Percentiles rank a stretch among this genome's conserved stretches.
Conservation (phyloP, 2,329 filamentous ascomycete species). For the Rutstroemia sp. region DNA sequence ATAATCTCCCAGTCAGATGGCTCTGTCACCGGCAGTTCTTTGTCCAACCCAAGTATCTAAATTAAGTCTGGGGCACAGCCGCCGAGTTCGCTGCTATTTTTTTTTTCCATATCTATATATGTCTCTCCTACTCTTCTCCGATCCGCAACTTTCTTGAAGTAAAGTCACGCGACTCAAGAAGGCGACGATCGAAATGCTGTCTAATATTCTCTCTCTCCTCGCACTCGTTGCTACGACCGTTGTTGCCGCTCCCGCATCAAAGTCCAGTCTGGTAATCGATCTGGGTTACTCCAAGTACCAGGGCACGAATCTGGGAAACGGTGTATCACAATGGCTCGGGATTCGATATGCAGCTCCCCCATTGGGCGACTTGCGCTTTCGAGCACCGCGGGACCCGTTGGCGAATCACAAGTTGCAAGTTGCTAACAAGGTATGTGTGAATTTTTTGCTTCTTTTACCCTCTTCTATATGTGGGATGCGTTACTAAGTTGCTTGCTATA, state of each 20-base stretch:
- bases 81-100: no score
- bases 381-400: slow-evolving; percentile 55
- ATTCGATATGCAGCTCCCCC: slow-evolving; percentile 69
- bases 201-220: neutral
- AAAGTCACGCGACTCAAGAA: neutral
- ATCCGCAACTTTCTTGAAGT: no score
- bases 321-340: slow-evolving; percentile 65
- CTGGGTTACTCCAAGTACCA: slow-evolving; percentile 61
- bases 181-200: neutral
- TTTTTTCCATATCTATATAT: no score
- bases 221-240: neutral
- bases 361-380: slow-evolving; percentile 57
- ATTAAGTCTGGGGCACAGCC: no score
- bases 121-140: no score
- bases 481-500: slow-evolving; percentile 3
- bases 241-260: neutral
- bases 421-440: slow-evolving; percentile 22
- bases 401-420: slow-evolving; percentile 15
- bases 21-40: no score
- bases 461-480: neutral
- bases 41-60: no score
- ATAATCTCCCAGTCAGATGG: no score
- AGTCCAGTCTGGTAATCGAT: slow-evolving; percentile 35
- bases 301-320: slow-evolving; percentile 46
- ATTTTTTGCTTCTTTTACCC: neutral